A percentile compares a stretch with the other conserved stretches of the same genome.
These are phyloP conservation scores for Laguncularia racemosa DNA, from an alignment of 345 rosid species.

Conservation along the genomic window DNA sequence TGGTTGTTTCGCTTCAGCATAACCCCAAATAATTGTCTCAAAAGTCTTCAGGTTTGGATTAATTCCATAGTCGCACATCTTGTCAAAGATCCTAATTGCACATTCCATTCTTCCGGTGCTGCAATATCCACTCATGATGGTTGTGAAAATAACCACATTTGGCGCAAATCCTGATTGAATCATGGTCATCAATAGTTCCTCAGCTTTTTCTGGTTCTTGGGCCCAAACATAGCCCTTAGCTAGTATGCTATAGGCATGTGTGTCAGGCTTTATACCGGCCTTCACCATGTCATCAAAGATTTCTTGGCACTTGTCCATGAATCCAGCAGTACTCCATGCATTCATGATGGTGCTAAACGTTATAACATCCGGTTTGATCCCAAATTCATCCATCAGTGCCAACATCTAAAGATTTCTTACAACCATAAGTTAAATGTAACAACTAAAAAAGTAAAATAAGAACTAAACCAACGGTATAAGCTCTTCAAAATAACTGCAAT, in stretches of 20 bases:
- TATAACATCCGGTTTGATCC: conserved; percentile 67
- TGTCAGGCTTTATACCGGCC: conserved; percentile 70
- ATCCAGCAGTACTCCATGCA: conserved; percentile 82
- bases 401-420: conserved; percentile 35
- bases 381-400: conserved; percentile 60
- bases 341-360: conserved; percentile 94
- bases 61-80: conserved; percentile 50
- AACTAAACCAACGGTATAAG: not conserved
- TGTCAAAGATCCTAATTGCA: conserved; percentile 48
- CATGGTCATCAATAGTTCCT: conserved; percentile 50
- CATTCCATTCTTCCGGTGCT: conserved; percentile 66
- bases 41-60: conserved; percentile 72
- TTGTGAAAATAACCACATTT: conserved; percentile 83
- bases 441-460: not conserved
- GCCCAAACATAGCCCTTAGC: conserved; percentile 85
- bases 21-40: conserved; percentile 90
- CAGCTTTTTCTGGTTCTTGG: conserved; percentile 65
- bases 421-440: too few relatives aligned
- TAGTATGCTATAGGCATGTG: conserved; percentile 68
- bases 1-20: conserved; percentile 79
- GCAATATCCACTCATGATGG: conserved; percentile 87
- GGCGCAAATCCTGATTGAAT: conserved; percentile 40
- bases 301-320: conserved; percentile 81
- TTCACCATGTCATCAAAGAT: conserved; percentile 74
- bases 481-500: too few relatives aligned